phyloP scores from a whole-genome alignment of 1,284 basidiomycete species.

The Rhodotorula sp. region DNA sequence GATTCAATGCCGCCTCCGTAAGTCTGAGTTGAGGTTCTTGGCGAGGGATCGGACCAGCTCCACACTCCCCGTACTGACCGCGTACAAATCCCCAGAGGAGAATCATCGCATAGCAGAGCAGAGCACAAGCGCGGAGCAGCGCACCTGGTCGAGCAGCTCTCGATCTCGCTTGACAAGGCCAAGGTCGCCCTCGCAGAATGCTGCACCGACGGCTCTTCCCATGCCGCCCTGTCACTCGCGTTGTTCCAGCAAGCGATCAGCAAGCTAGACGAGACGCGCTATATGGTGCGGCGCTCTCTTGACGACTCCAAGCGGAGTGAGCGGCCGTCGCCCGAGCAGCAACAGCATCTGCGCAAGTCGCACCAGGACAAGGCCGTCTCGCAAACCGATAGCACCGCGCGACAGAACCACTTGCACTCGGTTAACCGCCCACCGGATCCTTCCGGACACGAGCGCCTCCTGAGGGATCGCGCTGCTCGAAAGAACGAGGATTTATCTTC shows the following conservation, averaged over 20 bases:
- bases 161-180: slow-evolving; percentile 16
- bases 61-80: too few relatives aligned
- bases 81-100: too few relatives aligned
- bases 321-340: background rate
- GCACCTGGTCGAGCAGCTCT: background rate
- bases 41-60: too few relatives aligned
- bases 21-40: too few relatives aligned
- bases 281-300: background rate
- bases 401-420: background rate
- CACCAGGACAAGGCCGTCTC: too few relatives aligned
- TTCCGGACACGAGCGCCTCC: too few relatives aligned
- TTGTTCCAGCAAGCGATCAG: background rate
- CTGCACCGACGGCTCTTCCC: slow-evolving; percentile 2
- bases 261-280: background rate
- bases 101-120: too few relatives aligned
- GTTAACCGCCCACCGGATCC: background rate
- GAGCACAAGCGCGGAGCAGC: too few relatives aligned
- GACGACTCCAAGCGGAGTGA: background rate
- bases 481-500: too few relatives aligned
- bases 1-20: too few relatives aligned
- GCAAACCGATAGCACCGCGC: background rate
- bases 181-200: slow-evolving; percentile 16
- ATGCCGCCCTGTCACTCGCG: background rate
- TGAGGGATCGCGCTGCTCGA: too few relatives aligned
- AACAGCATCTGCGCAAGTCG: background rate